Evolutionary conservation across 495 filamentous ascomycete genomes (phyloP), one percentile per base, ranked within the genome.

Genomic region (Xylaria palmicola): DNA sequence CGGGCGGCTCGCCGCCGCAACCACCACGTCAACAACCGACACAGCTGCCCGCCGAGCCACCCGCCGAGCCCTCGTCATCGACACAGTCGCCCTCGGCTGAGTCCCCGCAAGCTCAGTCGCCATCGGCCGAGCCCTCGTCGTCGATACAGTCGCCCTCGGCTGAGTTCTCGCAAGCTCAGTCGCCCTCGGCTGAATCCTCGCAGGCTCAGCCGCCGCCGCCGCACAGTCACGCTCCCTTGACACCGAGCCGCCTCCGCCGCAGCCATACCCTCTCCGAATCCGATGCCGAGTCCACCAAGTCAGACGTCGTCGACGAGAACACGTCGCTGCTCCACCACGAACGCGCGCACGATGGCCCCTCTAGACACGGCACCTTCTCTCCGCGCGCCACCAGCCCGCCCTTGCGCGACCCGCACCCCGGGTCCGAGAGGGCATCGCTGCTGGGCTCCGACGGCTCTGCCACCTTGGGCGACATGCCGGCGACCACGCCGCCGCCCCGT

Each of bases 301-400:
- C 53, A 5, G 3, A 15, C 12, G 3, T 24, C 37, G 1, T 15
- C 8, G 71, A 72, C 47, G 82, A 85, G 57, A 68, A 67, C 0
- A 81, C 81, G 0, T 65, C 75, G 13, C 71, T 85, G 4, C 72
- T 83, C 27, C 69, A 63, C 12, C 50, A 68, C 22, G 74, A 77
- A 47, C 69, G 64, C 22, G 68, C 67, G 3, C 80, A 84, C 67
- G 72, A 75, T 3, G 80, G 82, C 17, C 71, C 75, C 54, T 92
- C 88, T 76, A 82, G 85, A 62, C 89, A 93, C 73, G 90, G 90
- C 59, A 88, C 88, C n/a, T 90, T 92, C 71, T 91, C 88, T 15
- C 88, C 90, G 10, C 79, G 82, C n/a, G 76, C 85, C 2, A 74
- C 75, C 53, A 81, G 75, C 37, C 74, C 78, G 10, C 71, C 80